Conservation (phyloP, 345 rosid genomes). For the Luvunga scandens region DNA sequence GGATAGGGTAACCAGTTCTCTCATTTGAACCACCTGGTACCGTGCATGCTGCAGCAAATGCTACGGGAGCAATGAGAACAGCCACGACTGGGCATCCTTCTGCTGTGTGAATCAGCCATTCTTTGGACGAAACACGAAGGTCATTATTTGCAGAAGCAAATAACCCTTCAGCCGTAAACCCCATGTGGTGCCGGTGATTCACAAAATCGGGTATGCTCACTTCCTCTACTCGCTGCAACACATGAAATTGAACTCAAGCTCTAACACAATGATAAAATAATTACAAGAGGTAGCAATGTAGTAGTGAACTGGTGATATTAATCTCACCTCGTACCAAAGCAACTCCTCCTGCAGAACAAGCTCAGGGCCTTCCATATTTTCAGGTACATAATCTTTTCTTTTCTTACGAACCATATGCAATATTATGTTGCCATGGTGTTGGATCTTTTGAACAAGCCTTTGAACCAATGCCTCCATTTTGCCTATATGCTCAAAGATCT, state of each 20-base stretch:
- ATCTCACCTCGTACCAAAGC: slow-evolving; percentile 25
- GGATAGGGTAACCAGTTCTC: slow-evolving; percentile 18
- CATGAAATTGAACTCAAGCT: too few relatives aligned
- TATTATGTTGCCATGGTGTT: slow-evolving; percentile 13
- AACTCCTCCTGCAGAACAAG: slow-evolving; percentile 24
- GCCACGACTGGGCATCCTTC: slow-evolving; percentile 22
- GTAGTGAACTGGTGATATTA: too few relatives aligned
- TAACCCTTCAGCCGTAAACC: neutral
- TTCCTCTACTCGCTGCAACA: slow-evolving; percentile 1
- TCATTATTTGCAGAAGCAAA: slow-evolving; percentile 3
- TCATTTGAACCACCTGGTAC: slow-evolving; percentile 24
- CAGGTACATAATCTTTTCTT: neutral
- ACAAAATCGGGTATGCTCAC: neutral
- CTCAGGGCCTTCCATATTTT: slow-evolving; percentile 16
- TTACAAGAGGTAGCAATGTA: too few relatives aligned
- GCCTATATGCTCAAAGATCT: slow-evolving; percentile 10
- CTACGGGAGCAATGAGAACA: slow-evolving; percentile 24
- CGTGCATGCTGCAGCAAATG: slow-evolving; percentile 26
- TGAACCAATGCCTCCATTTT: neutral
- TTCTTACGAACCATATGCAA: slow-evolving; percentile 19
- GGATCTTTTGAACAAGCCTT: slow-evolving; percentile 10
- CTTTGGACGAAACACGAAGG: slow-evolving; percentile 6
- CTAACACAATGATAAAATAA: too few relatives aligned
- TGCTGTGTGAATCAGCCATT: slow-evolving; percentile 20
- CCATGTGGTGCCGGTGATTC: neutral